Evolutionary conservation across 208 protist genomes (phyloP).

Genomic region (Crithidia expoeki): DNA sequence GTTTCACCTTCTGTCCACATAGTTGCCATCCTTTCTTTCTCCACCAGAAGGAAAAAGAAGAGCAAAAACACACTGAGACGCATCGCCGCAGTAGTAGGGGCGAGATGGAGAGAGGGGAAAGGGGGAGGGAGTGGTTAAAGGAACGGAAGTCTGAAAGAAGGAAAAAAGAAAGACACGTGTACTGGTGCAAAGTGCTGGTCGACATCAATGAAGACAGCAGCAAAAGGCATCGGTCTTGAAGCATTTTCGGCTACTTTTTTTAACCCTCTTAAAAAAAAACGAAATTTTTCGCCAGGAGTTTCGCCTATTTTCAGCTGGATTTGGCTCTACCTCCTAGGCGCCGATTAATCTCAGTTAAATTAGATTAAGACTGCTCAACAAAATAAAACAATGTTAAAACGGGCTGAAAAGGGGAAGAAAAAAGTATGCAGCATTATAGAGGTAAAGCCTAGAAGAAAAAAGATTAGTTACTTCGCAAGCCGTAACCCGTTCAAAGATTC

Average conservation of each 20-base stretch:
- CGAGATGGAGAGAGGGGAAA: slow-evolving; percentile 4
- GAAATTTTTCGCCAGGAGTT: slow-evolving; percentile 9
- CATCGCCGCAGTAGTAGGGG: not conserved
- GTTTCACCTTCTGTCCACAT: slow-evolving; percentile 3
- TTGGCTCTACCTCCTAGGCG: slow-evolving; percentile 16
- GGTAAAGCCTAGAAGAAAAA: not conserved
- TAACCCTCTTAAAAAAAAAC: slow-evolving; percentile 2
- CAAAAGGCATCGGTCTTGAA: not conserved
- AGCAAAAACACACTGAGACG: slow-evolving; percentile 10
- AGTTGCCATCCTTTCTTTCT: slow-evolving; percentile 16
- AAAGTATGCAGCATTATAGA: not conserved
- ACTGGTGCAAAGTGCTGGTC: slow-evolving; percentile 1
- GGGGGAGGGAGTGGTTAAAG: not conserved
- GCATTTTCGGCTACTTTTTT: slow-evolving; percentile 8
- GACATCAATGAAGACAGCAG: slow-evolving; percentile 3
- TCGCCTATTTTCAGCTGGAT: slow-evolving; percentile 30
- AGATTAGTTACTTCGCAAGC: slow-evolving; percentile 3
- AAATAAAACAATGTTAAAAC: slow-evolving; percentile 3
- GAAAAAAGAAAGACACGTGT: not conserved
- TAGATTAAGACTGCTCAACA: not conserved
- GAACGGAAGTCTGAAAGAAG: slow-evolving; percentile 10
- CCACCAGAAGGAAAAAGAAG: not conserved
- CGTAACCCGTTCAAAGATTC: not conserved
- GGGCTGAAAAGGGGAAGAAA: slow-evolving; percentile 1
- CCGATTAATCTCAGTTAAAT: slow-evolving; percentile 5